phyloP scores from a whole-genome alignment of 768 basidiomycete genomes.

The Chiua virens region DNA sequence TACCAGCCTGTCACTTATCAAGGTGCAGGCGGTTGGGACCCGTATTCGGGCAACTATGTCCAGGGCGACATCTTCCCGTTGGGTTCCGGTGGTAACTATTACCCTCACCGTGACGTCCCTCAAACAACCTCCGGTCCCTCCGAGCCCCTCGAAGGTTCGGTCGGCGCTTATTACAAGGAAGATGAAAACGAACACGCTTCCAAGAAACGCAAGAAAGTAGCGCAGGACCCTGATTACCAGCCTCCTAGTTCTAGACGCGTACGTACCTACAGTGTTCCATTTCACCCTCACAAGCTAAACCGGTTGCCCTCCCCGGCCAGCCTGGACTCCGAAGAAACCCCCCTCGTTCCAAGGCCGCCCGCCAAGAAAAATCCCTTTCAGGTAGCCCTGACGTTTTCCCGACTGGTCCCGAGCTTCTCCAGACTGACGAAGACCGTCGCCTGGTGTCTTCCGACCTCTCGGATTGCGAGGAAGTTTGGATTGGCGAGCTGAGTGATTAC shows the following conservation, averaged over 20 bases:
- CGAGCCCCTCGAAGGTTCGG: conserved; percentile 20
- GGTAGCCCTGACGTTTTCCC: conserved; percentile 22
- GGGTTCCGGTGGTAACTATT: conserved; percentile 37
- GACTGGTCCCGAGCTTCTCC: conserved; percentile 20
- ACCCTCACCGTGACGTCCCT: conserved; percentile 29
- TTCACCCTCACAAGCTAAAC: background rate
- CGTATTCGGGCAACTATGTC: conserved; percentile 36
- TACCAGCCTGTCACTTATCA: conserved; percentile 42
- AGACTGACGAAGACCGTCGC: conserved; percentile 42
- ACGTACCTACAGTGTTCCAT: conserved; percentile 34
- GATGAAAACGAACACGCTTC: conserved; percentile 31
- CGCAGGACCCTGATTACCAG: conserved; percentile 50
- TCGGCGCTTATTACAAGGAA: conserved; percentile 32
- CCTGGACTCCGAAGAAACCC: conserved; percentile 45
- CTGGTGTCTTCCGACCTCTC: conserved; percentile 76
- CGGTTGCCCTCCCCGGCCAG: conserved; percentile 15
- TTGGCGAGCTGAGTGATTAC: conserved; percentile 66
- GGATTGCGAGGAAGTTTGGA: conserved; percentile 79
- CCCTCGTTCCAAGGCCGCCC: conserved; percentile 37
- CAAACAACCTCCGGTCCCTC: conserved; percentile 10
- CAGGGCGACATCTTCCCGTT: conserved; percentile 39
- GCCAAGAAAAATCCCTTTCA: conserved; percentile 28
- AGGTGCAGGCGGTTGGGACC: conserved; percentile 40
- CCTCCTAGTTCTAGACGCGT: conserved; percentile 53
- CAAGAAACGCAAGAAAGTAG: conserved; percentile 52